These are phyloP conservation scores for Vitis hybrid DNA, from an alignment of 177 flowering plant genomes.

Conservation along the genomic window DNA sequence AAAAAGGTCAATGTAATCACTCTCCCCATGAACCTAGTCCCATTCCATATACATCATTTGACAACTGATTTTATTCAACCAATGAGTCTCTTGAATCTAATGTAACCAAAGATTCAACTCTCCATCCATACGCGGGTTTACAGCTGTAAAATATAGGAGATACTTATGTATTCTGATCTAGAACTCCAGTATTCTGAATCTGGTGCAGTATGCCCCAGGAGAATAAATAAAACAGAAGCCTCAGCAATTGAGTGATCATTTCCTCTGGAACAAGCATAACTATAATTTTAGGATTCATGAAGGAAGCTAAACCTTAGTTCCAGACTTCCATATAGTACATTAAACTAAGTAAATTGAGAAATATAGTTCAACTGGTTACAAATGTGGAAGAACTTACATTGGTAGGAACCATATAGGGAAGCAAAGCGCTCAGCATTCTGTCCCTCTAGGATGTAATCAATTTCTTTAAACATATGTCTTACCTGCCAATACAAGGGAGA, in stretches of 20 bases:
- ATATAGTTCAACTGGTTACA: not conserved
- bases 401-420: constrained; percentile 58
- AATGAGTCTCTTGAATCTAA: too few relatives aligned
- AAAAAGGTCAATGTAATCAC: too few relatives aligned
- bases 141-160: too few relatives aligned
- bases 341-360: not conserved
- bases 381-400: constrained; percentile 40
- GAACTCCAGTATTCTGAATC: too few relatives aligned
- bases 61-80: too few relatives aligned
- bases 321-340: not conserved
- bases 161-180: too few relatives aligned
- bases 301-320: not conserved
- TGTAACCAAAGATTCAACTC: too few relatives aligned
- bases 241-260: not conserved
- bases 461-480: constrained; percentile 98
- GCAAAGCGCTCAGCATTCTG: constrained; percentile 97
- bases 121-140: too few relatives aligned
- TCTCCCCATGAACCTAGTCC: too few relatives aligned
- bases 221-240: too few relatives aligned
- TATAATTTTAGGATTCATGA: not conserved
- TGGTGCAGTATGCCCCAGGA: too few relatives aligned
- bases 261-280: not conserved
- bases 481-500: constrained; percentile 63
- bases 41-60: too few relatives aligned
- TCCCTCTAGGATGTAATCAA: constrained; percentile 86